Base-by-base conservation (phyloP, 2,329 filamentous ascomycete species). In the Sporothrix inflata region DNA sequence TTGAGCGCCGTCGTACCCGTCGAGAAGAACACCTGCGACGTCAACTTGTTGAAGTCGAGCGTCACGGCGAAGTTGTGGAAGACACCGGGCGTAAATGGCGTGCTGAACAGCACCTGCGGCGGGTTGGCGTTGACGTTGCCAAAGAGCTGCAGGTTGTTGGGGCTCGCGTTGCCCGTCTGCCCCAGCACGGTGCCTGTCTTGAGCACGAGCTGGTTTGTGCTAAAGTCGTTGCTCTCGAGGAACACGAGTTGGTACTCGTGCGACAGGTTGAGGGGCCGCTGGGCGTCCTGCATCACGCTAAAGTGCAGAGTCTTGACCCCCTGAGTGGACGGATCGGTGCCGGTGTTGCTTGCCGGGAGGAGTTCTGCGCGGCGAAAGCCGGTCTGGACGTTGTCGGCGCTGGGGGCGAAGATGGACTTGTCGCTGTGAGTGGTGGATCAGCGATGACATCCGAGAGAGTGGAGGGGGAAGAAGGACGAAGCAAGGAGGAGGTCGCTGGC, bases 51-150 rank as follows among this genome's bases (percentile, higher is more conserved):
- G 78, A 88, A 91, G 78, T 91, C 85, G 16, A 89, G 80, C 27
- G 83, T 86, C 42, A 90, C 71, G 9, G 84, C 89, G 81, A 90
- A 90, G 81, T 91, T 91, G 78, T 90, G 86, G 83, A 88, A 89
- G 24, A 83, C 80, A 16, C 78, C 82, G 45, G 80, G 77, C n/a
- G 83, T 81, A 70, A 89, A 89, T 2, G 83, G 81, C 0, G 84
- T 83, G 34, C 81, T 82, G 78, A 85, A 90, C 6, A 90, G 79
- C 40, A 84, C 77, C 69, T 81, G 78, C n/a, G 84, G 82, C 73
- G 83, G 82, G 71, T 79, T 79, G 67, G 82, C 81, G 77, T 84
- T 85, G 74, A 85, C 82, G 75, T 85, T 84, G 69, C 84, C 82
- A 71, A 85, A 83, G 11, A 87, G 77, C 74, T 84, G 82, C 73